phyloP scores from a whole-genome alignment of 768 basidiomycete species.

The Lentinula detonsa region DNA sequence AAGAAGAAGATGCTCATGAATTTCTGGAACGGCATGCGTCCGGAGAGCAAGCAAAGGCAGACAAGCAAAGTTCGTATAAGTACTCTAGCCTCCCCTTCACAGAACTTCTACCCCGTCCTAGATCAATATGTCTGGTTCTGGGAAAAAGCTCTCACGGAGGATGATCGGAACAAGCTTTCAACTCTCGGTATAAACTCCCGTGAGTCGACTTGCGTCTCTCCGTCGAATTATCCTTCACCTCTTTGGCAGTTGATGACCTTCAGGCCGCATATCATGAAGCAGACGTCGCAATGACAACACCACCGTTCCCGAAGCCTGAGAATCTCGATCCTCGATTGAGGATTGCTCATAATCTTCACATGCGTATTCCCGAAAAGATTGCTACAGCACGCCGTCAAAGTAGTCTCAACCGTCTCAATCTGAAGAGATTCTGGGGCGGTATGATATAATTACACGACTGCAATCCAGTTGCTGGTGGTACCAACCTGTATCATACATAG shows the following conservation, averaged over 20 bases:
- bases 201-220: background rate
- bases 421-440: conserved; percentile 6
- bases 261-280: conserved; percentile 6
- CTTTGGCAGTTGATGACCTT: conserved; percentile 3
- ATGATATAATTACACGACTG: background rate
- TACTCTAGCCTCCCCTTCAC: background rate
- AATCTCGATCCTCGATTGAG: background rate
- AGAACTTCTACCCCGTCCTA: background rate
- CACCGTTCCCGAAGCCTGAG: conserved; percentile 3
- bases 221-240: background rate
- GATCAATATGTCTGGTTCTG: conserved; percentile 6
- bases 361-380: conserved; percentile 7
- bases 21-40: background rate
- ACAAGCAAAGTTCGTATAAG: background rate
- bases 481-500: no score
- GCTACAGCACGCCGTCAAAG: background rate
- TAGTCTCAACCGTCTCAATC: conserved; percentile 2
- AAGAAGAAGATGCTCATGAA: conserved; percentile 1
- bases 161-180: conserved; percentile 2
- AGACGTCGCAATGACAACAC: conserved; percentile 6
- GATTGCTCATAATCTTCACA: conserved; percentile 3
- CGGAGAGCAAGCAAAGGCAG: conserved; percentile 1
- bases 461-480: no score
- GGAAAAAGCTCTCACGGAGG: background rate
- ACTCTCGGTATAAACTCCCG: background rate